Conservation (phyloP, 1,139 yeast genomes). For the Pneumocystis murina region DNA sequence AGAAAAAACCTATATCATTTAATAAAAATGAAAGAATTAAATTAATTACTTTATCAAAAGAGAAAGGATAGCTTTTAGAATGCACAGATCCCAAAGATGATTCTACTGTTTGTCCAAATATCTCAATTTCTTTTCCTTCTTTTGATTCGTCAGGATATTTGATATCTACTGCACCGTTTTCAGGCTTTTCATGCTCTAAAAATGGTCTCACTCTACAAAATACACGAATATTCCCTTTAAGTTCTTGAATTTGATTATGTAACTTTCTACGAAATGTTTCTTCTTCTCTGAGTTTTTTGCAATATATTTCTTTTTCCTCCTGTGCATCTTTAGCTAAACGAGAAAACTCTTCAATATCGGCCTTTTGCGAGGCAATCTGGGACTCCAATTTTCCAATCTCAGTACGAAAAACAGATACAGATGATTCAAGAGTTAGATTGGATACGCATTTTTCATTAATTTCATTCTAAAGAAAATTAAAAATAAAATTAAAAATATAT, state of each 20-base stretch:
- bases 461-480: conserved; percentile 6
- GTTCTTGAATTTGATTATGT: conserved; percentile 65
- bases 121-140: conserved; percentile 33
- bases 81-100: conserved; percentile 19
- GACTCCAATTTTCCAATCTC: conserved; percentile 15
- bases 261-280: conserved; percentile 46
- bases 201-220: conserved; percentile 74
- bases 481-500: conserved; percentile 11
- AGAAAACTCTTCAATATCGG: conserved; percentile 9
- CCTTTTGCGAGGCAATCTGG: conserved; percentile 10
- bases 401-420: conserved; percentile 7
- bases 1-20: conserved; percentile 40
- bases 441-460: conserved; percentile 13
- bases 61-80: conserved; percentile 33
- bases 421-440: conserved; percentile 14
- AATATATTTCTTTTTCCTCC: conserved; percentile 14
- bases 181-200: conserved; percentile 18
- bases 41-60: conserved; percentile 39
- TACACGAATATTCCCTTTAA: conserved; percentile 85
- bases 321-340: neutral
- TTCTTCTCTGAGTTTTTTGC: conserved; percentile 25
- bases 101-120: conserved; percentile 18
- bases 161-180: conserved; percentile 25
- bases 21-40: neutral
- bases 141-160: conserved; percentile 39